phyloP scores from a whole-genome alignment of 306 rosid species.

The Crataegus laevigata region DNA sequence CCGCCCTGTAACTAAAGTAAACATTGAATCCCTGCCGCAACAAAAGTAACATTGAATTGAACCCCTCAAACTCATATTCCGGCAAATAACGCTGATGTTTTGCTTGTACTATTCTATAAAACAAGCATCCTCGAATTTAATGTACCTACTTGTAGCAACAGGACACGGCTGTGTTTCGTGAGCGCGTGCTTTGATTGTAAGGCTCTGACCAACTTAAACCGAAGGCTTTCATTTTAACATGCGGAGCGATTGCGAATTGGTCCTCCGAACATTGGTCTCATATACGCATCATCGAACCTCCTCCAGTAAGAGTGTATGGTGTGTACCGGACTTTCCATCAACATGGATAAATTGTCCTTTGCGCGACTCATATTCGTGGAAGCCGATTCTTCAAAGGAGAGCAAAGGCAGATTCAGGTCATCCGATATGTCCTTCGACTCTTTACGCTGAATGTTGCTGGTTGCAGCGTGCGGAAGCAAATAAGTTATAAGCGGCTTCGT shows the following conservation, averaged over 20 bases:
- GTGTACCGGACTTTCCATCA: constrained; percentile 70
- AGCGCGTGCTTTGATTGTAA: not conserved
- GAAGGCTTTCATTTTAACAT: constrained; percentile 18
- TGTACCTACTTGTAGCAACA: not conserved
- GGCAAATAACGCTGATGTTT: not conserved
- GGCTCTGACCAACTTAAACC: not conserved
- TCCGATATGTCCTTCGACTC: constrained; percentile 25
- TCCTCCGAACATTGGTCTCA: constrained; percentile 93
- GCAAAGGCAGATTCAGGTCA: constrained; percentile 56
- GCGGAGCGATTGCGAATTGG: constrained; percentile 22
- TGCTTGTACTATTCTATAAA: no score
- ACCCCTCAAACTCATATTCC: no score
- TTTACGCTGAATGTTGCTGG: constrained; percentile 11
- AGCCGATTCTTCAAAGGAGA: constrained; percentile 64
- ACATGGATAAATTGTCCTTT: constrained; percentile 62
- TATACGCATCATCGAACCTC: constrained; percentile 69
- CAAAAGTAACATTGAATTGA: no score
- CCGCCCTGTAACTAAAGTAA: not conserved
- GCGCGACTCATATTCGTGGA: constrained; percentile 60
- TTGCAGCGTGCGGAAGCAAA: constrained; percentile 44
- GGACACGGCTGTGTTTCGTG: not conserved
- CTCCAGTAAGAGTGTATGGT: constrained; percentile 81
- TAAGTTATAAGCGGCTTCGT: constrained; percentile 65
- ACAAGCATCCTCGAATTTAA: not conserved
- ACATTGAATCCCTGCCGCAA: no score